A percentile compares a stretch with the other conserved stretches of the same genome.
These are phyloP conservation scores for Lipomyces yamanashiensis DNA, from an alignment of 805 yeast species.

Conservation along the genomic window DNA sequence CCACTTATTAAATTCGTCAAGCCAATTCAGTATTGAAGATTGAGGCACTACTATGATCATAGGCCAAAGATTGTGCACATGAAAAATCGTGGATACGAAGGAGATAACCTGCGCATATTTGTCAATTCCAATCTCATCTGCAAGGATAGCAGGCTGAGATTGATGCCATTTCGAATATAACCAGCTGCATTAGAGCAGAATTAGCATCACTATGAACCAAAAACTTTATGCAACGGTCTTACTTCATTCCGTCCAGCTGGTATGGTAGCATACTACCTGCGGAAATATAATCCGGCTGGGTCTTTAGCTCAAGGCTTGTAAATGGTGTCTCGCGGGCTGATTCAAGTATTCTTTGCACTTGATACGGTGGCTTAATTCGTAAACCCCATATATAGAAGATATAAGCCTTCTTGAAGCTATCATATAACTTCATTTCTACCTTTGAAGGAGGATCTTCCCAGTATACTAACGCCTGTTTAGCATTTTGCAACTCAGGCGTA, in stretches of 20 bases:
- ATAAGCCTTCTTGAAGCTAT: slow-evolving; percentile 25
- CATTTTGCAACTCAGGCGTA: neutral
- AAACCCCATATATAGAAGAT: slow-evolving; percentile 21
- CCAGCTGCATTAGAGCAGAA: slow-evolving; percentile 20
- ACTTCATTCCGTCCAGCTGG: slow-evolving; percentile 36
- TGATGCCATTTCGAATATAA: slow-evolving; percentile 34
- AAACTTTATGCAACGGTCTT: neutral
- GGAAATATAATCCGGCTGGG: slow-evolving; percentile 26
- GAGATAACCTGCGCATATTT: slow-evolving; percentile 85
- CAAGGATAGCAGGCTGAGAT: slow-evolving; percentile 60
- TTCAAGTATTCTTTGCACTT: neutral
- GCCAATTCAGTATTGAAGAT: slow-evolving; percentile 95
- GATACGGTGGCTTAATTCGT: slow-evolving; percentile 8
- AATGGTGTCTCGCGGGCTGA: slow-evolving; percentile 12
- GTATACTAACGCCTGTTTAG: slow-evolving; percentile 2
- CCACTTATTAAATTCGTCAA: slow-evolving; percentile 91
- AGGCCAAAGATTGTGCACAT: slow-evolving; percentile 73
- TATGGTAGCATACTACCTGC: slow-evolving; percentile 34
- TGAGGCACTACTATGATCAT: slow-evolving; percentile 92
- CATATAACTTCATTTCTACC: slow-evolving; percentile 11
- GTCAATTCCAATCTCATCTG: slow-evolving; percentile 73
- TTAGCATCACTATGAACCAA: neutral
- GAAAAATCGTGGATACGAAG: slow-evolving; percentile 85
- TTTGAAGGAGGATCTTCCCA: slow-evolving; percentile 30
- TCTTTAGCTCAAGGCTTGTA: slow-evolving; percentile 18